phyloP scores from a whole-genome alignment of 345 rosid species.

The Aegle marmelos region DNA sequence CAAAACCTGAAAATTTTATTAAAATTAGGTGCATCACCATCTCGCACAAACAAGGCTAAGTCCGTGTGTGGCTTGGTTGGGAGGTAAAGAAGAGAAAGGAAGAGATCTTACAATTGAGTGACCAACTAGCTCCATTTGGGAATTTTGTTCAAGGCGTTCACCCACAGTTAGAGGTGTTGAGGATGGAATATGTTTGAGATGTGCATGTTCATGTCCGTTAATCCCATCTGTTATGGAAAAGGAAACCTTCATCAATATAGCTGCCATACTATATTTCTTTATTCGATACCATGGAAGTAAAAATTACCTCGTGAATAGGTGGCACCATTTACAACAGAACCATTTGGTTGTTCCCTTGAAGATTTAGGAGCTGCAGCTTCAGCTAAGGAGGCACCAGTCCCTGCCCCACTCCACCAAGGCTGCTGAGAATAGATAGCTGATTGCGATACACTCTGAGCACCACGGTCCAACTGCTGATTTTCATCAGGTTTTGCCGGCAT shows the following conservation, averaged over 20 bases:
- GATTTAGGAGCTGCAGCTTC: constrained; percentile 32
- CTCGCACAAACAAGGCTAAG: neutral
- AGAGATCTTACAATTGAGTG: constrained; percentile 56
- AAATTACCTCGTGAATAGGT: constrained; percentile 20
- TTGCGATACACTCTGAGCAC: constrained; percentile 27
- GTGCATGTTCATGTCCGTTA: constrained; percentile 27
- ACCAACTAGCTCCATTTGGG: constrained; percentile 64
- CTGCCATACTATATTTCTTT: constrained; percentile 10
- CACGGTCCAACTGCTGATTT: constrained; percentile 29
- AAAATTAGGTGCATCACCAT: neutral
- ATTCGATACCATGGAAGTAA: constrained; percentile 17
- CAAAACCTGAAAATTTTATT: constrained; percentile 46
- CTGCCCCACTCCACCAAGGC: constrained; percentile 56
- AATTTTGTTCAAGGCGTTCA: constrained; percentile 39
- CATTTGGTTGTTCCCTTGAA: constrained; percentile 21
- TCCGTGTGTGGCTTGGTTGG: neutral
- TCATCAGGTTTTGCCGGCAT: constrained; percentile 46
- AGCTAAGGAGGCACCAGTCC: constrained; percentile 22
- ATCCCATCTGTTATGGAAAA: constrained; percentile 35
- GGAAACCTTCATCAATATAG: constrained; percentile 12
- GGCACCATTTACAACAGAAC: constrained; percentile 24
- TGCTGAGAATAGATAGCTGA: constrained; percentile 33
- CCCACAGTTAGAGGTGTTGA: constrained; percentile 23
- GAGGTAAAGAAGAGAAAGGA: neutral
- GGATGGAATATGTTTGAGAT: constrained; percentile 24